phyloP scores from a whole-genome alignment of 805 yeast genomes.

The Saturnispora galanensis region DNA sequence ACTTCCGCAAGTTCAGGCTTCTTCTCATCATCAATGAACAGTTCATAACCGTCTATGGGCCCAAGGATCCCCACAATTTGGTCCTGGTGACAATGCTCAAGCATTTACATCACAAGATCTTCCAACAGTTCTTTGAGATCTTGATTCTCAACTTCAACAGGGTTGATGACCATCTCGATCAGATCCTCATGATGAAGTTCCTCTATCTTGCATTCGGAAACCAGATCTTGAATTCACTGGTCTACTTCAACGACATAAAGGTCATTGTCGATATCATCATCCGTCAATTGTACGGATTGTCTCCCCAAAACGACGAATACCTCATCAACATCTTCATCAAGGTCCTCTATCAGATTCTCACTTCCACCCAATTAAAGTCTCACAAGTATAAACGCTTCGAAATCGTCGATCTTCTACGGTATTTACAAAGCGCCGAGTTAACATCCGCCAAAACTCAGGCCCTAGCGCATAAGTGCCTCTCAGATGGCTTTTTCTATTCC shows the following conservation, averaged over 20 bases:
- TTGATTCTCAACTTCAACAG: conserved; percentile 71
- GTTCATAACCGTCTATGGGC: conserved; percentile 36
- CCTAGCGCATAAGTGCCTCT: conserved; percentile 31
- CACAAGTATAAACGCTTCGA: conserved; percentile 51
- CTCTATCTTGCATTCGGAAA: conserved; percentile 66
- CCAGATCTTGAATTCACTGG: conserved; percentile 50
- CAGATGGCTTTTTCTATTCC: conserved; percentile 3
- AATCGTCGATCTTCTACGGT: conserved; percentile 39
- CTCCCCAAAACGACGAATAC: conserved; percentile 42
- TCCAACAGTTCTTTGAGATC: conserved; percentile 54
- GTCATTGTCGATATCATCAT: conserved; percentile 77
- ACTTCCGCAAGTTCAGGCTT: conserved; percentile 59
- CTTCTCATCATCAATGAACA: conserved; percentile 78
- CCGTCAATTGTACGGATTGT: conserved; percentile 65
- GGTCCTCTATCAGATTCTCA: conserved; percentile 61
- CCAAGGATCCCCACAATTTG: not conserved
- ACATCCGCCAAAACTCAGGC: conserved; percentile 31
- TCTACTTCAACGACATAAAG: conserved; percentile 76
- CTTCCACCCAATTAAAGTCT: conserved; percentile 49
- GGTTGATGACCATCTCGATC: conserved; percentile 58
- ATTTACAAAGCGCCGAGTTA: conserved; percentile 32
- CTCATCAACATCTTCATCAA: conserved; percentile 63
- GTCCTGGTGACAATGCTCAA: not conserved
- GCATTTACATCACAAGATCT: conserved; percentile 27
- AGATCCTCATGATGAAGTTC: conserved; percentile 70